Percentiles rank a stretch among this genome's conserved stretches.
phyloP scores from a whole-genome alignment of 495 filamentous ascomycete species.

The Penicillium bovifimosum region DNA sequence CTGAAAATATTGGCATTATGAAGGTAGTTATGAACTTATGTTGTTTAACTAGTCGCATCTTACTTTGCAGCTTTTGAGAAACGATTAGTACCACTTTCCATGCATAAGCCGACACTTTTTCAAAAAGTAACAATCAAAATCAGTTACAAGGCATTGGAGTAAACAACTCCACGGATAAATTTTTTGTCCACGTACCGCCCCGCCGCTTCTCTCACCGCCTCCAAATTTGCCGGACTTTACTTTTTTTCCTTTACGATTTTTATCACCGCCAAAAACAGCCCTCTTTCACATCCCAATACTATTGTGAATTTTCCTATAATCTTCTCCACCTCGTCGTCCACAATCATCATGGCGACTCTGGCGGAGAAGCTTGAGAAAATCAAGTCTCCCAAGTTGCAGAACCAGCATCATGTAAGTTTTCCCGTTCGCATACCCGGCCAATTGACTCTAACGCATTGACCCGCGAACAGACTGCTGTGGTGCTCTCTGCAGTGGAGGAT shows the following conservation, averaged over 20 bases:
- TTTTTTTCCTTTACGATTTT: slow-evolving; percentile 9
- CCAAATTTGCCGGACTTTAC: slow-evolving; percentile 4
- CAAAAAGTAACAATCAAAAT: no score
- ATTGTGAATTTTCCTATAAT: not conserved
- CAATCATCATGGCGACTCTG: slow-evolving; percentile 59
- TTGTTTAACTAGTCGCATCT: no score
- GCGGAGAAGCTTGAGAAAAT: slow-evolving; percentile 93
- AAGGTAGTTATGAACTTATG: no score
- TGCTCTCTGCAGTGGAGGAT: slow-evolving; percentile 86
- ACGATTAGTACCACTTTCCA: no score
- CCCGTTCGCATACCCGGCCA: slow-evolving; percentile 10
- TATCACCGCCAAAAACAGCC: slow-evolving; percentile 8
- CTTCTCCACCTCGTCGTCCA: slow-evolving; percentile 26
- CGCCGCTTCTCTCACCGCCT: slow-evolving; percentile 1
- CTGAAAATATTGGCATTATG: slow-evolving; percentile 32
- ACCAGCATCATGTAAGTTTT: slow-evolving; percentile 74
- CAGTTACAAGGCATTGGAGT: no score
- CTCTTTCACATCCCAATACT: slow-evolving; percentile 4
- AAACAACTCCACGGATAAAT: not conserved
- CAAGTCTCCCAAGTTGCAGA: slow-evolving; percentile 91
- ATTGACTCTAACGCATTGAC: slow-evolving; percentile 4
- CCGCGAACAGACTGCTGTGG: slow-evolving; percentile 64
- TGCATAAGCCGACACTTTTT: no score
- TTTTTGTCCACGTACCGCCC: not conserved
- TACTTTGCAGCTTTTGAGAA: no score